These are phyloP conservation scores for Amanita pallidorosea DNA, from an alignment of 768 basidiomycete genomes.

Conservation along the genomic window DNA sequence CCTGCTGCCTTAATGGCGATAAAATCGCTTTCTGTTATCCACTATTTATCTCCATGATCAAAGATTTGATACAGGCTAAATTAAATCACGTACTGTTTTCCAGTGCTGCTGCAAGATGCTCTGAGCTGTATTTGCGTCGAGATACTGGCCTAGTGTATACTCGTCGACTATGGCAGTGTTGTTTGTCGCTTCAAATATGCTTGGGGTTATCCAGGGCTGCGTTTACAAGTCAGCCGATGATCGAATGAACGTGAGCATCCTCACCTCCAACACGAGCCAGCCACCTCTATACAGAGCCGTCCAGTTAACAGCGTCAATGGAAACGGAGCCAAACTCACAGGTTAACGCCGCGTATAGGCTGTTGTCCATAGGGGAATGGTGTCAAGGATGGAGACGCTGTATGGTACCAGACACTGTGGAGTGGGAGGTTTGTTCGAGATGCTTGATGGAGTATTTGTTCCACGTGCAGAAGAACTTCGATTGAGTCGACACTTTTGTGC, in stretches of 20 bases:
- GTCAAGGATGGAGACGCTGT: neutral
- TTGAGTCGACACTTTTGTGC: constrained; percentile 4
- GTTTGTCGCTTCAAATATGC: constrained; percentile 53
- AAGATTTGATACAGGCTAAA: neutral
- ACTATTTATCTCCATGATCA: constrained; percentile 16
- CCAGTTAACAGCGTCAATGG: neutral
- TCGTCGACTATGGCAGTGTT: constrained; percentile 49
- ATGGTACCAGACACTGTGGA: neutral
- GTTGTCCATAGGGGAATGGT: constrained; percentile 5
- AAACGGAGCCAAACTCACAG: constrained; percentile 29
- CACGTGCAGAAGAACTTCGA: neutral
- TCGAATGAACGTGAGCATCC: neutral
- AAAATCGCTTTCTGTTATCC: constrained; percentile 67
- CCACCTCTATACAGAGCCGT: constrained; percentile 32
- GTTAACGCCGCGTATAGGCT: constrained; percentile 47
- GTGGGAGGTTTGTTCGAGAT: neutral
- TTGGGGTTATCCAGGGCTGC: constrained; percentile 75
- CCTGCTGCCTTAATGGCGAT: constrained; percentile 52
- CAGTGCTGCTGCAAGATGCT: constrained; percentile 41
- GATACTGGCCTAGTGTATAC: constrained; percentile 47
- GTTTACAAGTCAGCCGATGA: neutral
- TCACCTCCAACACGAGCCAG: constrained; percentile 53
- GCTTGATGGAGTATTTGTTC: neutral
- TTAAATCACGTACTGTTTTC: constrained; percentile 30
- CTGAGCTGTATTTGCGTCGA: constrained; percentile 31